A percentile compares a stretch with the other conserved stretches of the same genome.
Conservation (phyloP, 2,329 filamentous ascomycete genomes). For the Colletotrichum chrysophilum region DNA sequence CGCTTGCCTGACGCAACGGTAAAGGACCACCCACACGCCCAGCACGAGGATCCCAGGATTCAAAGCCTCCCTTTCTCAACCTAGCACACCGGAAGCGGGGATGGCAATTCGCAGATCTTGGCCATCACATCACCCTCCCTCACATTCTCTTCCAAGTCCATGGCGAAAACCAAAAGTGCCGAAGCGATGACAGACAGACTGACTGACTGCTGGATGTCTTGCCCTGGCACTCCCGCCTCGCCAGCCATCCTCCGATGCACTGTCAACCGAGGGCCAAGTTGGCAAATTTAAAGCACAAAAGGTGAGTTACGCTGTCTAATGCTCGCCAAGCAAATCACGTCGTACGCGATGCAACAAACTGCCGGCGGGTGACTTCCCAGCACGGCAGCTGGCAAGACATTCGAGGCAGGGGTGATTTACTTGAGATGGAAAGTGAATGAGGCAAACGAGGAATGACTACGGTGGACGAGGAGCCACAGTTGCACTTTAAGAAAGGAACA, state of each 20-base stretch:
- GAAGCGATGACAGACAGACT: not conserved
- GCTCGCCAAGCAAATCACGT: constrained; percentile 8
- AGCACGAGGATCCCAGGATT: not conserved
- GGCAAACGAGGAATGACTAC: not conserved
- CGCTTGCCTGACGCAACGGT: not conserved
- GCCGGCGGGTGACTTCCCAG: constrained; percentile 17
- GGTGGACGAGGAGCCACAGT: not conserved
- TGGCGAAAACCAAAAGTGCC: not conserved
- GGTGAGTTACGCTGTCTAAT: not conserved
- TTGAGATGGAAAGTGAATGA: not conserved
- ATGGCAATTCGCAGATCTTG: constrained; percentile 2
- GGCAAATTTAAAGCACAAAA: not conserved
- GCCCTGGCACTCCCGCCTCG: not conserved
- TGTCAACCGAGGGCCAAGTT: not conserved
- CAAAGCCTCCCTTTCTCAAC: not conserved
- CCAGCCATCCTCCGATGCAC: not conserved
- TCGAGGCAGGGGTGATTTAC: not conserved
- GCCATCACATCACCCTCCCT: not conserved
- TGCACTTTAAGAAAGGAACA: not conserved
- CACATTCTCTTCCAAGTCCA: not conserved
- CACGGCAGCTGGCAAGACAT: constrained; percentile 18
- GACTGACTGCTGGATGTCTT: not conserved
- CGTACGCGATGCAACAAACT: constrained; percentile 21
- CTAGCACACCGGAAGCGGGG: constrained; percentile 6
- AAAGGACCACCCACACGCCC: not conserved